Evolutionary conservation across 306 rosid genomes (phyloP).

Genomic region (Nissolia schottii): DNA sequence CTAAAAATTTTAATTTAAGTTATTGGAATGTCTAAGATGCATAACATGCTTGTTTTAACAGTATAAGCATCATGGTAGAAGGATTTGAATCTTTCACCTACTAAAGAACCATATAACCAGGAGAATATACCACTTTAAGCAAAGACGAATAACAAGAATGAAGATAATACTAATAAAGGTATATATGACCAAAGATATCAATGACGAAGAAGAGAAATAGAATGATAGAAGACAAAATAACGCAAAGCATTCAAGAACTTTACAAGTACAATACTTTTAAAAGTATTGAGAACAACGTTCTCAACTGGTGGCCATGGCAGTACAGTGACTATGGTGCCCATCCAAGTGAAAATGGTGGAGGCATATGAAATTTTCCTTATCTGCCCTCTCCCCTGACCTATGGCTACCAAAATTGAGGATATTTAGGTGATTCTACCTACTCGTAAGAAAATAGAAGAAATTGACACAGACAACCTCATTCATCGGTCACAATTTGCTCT

Average conservation of each 20-base stretch:
- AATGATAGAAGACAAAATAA: not conserved
- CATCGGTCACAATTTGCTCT: not conserved
- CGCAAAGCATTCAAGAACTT: constrained; percentile 2
- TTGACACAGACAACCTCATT: not conserved
- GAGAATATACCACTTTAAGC: not conserved
- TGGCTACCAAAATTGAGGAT: not conserved
- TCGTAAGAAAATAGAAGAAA: not conserved
- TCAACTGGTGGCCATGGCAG: not conserved
- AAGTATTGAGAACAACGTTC: constrained; percentile 2
- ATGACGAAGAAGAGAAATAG: not conserved
- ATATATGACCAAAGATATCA: not conserved
- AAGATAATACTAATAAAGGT: not conserved
- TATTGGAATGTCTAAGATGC: not conserved
- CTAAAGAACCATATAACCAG: not conserved
- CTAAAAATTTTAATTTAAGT: not conserved
- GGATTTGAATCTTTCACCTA: not conserved
- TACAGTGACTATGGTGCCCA: not conserved
- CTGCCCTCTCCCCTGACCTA: not conserved
- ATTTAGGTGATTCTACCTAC: not conserved
- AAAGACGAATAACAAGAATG: not conserved
- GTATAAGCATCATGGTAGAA: not conserved
- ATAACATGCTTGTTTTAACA: not conserved
- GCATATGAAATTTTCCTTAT: not conserved
- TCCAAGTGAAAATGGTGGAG: not conserved
- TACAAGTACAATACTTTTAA: not conserved